Percentiles rank a stretch among this genome's conserved stretches.
phyloP scores from a whole-genome alignment of 305 asterid genomes.

The Ajuga reptans region DNA sequence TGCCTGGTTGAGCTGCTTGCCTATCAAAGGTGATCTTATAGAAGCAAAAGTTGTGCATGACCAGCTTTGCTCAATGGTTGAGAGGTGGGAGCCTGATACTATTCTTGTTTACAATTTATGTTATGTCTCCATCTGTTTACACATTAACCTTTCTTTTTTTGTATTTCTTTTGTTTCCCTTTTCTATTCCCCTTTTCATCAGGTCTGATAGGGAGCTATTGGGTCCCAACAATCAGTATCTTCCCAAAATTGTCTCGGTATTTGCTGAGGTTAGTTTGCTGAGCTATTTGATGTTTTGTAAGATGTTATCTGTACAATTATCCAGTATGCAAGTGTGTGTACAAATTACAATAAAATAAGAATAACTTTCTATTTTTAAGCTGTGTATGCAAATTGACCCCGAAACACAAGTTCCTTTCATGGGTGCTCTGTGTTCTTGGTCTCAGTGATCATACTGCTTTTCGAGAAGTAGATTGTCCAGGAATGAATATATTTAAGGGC shows the following conservation, averaged over 20 bases:
- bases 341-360: neutral
- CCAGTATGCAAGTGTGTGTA: neutral
- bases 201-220: slow-evolving; percentile 71
- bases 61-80: slow-evolving; percentile 84
- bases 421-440: no score
- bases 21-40: slow-evolving; percentile 76
- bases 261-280: slow-evolving; percentile 64
- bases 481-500: no score
- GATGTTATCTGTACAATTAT: neutral
- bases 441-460: no score
- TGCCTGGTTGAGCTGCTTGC: slow-evolving; percentile 92
- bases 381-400: neutral
- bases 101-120: neutral
- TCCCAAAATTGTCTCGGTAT: slow-evolving; percentile 75
- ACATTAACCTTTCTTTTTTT: neutral
- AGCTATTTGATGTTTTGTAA: neutral
- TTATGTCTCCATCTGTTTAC: neutral
- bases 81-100: slow-evolving; percentile 40
- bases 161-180: neutral
- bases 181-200: slow-evolving; percentile 24
- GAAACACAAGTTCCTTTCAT: no score
- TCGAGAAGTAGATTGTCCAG: no score
- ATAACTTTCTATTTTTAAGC: no score
- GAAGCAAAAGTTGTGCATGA: slow-evolving; percentile 95
- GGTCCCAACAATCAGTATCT: slow-evolving; percentile 81